Evolutionary conservation across 2,329 filamentous ascomycete species (phyloP), one percentile per base, ranked within the genome.

Genomic region (Fusarium penzigii): DNA sequence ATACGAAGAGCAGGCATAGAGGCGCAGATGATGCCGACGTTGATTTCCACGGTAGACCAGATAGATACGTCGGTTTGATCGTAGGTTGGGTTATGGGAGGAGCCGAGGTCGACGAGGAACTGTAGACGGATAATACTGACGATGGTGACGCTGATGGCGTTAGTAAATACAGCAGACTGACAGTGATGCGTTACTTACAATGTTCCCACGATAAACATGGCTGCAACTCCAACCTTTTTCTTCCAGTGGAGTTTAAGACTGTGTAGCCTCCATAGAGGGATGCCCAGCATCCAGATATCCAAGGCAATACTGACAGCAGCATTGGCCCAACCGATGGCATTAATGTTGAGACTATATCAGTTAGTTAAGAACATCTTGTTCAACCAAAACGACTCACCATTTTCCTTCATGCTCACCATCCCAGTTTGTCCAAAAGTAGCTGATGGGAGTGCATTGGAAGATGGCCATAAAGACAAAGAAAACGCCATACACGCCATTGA

Each of bases 181-280:
- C 1, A 11, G 6, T 9, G 7, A 4, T 3, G 17, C 1, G 3
- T 2, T 2, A 58, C 70, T 64, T 46, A 72, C 70, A 74, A 73
- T 2, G 70, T 65, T 38, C 77, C 76, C 1, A 78, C 68, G 5
- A 69, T 64, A 42, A 79, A 77, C 72, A 79, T 78, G 34, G 74
- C 55, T 1, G 64, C 59, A 1, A 78, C 68, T 5, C 70, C 70
- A 25, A 75, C 52, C 61, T 78, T 79, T 61, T 75, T 76, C 60
- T 70, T 72, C 59, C 67, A 71, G 14, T 70, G 68, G 2, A 70
- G 53, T 2, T 64, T 63, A 20, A 79, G 58, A 0, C 59, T 60
- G 6, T 65, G 52, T 1, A 79, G 55, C 17, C 73, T 68, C 20
- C 67, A 69, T 17, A 78, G 60, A 0, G 76, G 75, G 1, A 78